Percentiles rank a stretch among this genome's conserved stretches.
These are phyloP conservation scores for Excoecaria agallocha DNA, from an alignment of 345 rosid genomes.

Conservation along the genomic window DNA sequence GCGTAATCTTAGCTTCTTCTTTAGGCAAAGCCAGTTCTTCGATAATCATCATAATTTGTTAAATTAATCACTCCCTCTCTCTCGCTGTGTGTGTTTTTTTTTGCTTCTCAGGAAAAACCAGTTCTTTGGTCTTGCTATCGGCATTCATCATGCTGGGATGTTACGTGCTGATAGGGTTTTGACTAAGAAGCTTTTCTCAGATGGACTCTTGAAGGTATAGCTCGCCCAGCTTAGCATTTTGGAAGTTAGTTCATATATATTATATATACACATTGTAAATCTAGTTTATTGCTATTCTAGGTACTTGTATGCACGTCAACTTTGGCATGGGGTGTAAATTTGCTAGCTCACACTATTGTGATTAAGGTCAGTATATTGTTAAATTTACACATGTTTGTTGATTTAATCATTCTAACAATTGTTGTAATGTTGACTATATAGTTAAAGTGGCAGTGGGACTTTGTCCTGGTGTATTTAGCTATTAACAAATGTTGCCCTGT, in stretches of 20 bases:
- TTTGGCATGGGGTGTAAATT: slow-evolving; percentile 98
- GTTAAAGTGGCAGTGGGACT: slow-evolving; percentile 8
- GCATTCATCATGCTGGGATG: slow-evolving; percentile 99
- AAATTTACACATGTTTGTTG: background rate
- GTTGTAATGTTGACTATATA: background rate
- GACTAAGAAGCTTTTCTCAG: slow-evolving; percentile 88
- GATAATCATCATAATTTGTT: too few relatives aligned
- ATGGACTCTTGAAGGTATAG: slow-evolving; percentile 79
- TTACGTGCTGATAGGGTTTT: slow-evolving; percentile 88
- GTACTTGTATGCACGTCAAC: slow-evolving; percentile 99
- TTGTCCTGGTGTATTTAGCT: background rate
- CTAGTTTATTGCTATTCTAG: slow-evolving; percentile 41
- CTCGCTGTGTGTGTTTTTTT: too few relatives aligned
- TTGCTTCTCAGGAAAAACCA: too few relatives aligned
- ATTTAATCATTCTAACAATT: slow-evolving; percentile 4
- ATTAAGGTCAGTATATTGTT: slow-evolving; percentile 66
- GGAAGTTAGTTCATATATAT: slow-evolving; percentile 10
- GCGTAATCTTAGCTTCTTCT: too few relatives aligned
- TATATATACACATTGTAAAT: background rate
- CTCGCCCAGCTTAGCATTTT: slow-evolving; percentile 19
- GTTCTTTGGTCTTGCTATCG: slow-evolving; percentile 69
- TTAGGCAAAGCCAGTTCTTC: too few relatives aligned
- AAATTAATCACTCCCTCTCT: too few relatives aligned
- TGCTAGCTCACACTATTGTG: slow-evolving; percentile 97
- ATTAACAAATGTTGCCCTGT: background rate